phyloP scores from a whole-genome alignment of 73 alveolate species.

The Tetrahymena thermophila region DNA sequence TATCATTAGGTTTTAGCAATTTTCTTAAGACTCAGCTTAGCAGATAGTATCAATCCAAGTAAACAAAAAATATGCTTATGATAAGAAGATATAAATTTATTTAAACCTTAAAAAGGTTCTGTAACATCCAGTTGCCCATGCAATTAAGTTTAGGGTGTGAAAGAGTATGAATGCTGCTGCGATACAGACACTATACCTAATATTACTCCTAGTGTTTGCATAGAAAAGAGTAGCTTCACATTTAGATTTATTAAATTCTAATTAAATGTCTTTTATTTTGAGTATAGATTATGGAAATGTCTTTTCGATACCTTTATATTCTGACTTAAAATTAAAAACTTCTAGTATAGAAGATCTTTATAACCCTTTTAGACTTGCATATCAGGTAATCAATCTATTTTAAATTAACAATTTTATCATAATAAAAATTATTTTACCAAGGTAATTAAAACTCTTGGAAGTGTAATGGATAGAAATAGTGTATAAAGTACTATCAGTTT shows the following conservation, averaged over 20 bases:
- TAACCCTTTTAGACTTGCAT: neutral
- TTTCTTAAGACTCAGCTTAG: neutral
- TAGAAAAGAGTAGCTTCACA: neutral
- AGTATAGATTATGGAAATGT: neutral
- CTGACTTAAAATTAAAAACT: neutral
- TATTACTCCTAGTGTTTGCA: neutral
- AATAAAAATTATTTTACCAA: neutral
- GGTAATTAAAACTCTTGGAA: neutral
- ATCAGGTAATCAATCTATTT: neutral
- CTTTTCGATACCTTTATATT: neutral
- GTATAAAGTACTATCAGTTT: neutral
- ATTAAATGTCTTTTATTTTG: neutral
- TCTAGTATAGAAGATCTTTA: neutral
- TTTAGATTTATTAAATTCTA: neutral
- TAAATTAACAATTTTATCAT: neutral
- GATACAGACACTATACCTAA: neutral
- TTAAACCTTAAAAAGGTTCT: neutral
- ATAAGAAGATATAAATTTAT: neutral
- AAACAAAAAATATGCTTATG: too few relatives aligned
- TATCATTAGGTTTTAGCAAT: neutral
- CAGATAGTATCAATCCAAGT: neutral
- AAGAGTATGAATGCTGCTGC: neutral
- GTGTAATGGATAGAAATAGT: neutral
- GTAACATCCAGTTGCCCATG: neutral
- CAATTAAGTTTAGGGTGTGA: neutral